These are phyloP conservation scores for Sisymbrium irio DNA, from an alignment of 345 rosid genomes.

Conservation along the genomic window DNA sequence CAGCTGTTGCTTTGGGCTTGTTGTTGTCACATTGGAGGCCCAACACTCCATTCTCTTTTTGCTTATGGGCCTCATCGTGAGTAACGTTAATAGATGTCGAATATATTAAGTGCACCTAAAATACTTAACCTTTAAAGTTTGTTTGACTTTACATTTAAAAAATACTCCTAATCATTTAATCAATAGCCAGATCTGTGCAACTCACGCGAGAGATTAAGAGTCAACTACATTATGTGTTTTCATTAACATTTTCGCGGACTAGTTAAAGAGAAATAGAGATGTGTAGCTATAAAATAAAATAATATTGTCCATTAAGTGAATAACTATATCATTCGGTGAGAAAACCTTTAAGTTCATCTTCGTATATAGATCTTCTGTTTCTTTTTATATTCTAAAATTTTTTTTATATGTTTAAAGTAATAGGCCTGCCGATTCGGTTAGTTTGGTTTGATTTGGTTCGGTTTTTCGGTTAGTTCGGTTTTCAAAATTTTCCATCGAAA, in stretches of 20 bases:
- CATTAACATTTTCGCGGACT: background rate
- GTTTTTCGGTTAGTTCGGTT: too few species aligned
- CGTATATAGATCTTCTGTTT: background rate
- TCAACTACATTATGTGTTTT: background rate
- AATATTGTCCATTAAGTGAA: background rate
- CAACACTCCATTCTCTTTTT: too few species aligned
- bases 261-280: background rate
- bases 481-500: too few species aligned
- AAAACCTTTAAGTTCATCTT: background rate
- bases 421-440: too few species aligned
- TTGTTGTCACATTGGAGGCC: too few species aligned
- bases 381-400: background rate
- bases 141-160: background rate
- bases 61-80: too few species aligned
- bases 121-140: background rate
- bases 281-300: background rate
- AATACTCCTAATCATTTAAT: background rate
- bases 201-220: background rate
- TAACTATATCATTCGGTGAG: background rate
- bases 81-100: too few species aligned
- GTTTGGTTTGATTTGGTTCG: too few species aligned
- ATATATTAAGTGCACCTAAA: slow-evolving; percentile 2
- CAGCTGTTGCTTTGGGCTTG: too few species aligned
- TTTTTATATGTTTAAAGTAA: too few species aligned
- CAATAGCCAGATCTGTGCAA: slow-evolving; percentile 8